Evolutionary conservation across 2,329 filamentous ascomycete species (phyloP), one percentile per base, ranked within the genome.

Genomic region (Stagonosporopsis rhizophila): DNA sequence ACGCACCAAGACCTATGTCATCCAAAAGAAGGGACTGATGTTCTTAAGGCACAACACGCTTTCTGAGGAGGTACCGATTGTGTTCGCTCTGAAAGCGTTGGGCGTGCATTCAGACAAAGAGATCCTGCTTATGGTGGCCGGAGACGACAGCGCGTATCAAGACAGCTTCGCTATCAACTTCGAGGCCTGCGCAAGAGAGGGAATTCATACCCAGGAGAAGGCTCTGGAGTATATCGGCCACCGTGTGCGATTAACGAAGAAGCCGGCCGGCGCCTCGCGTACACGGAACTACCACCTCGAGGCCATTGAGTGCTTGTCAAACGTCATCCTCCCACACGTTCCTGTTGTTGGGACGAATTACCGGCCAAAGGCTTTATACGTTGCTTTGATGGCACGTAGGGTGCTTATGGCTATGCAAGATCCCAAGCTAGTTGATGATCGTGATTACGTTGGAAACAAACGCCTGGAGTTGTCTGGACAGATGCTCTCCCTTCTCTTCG

Each of bases 381-480:
- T 99, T 52, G 94, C 94, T 44, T 91, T 96, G 81, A 99, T 99
- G 95, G 91, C 92, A 25, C 89, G 95, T n/a, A 87, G 93, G 75
- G 93, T 98, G 3, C 79, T 99, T 44, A 96, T 98, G 90, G 93
- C 93, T 2, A 89, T 92, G 70, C 90, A 95, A 57, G 91, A 99
- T 70, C 86, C 90, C 1, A 92, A 89, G 53, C 81, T 98, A 49
- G 92, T 99, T 2, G 95, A 99, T 67, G 95, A 99, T 74, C 86
- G 95, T 72, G 96, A 99, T 78, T 99, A 98, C 70, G 92, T 99
- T 27, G 95, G 95, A 64, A 99, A 99, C 79, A 99, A 99, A 79
- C 87, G 95, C 58, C 82, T 99, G 39, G 95, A 99, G 76, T 77
- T 99, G 77, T 96, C 96, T 50, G 95, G 95, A 0, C 95, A 98